Conservation (phyloP, 495 filamentous ascomycete genomes). For the Penicillium diatomitis region DNA sequence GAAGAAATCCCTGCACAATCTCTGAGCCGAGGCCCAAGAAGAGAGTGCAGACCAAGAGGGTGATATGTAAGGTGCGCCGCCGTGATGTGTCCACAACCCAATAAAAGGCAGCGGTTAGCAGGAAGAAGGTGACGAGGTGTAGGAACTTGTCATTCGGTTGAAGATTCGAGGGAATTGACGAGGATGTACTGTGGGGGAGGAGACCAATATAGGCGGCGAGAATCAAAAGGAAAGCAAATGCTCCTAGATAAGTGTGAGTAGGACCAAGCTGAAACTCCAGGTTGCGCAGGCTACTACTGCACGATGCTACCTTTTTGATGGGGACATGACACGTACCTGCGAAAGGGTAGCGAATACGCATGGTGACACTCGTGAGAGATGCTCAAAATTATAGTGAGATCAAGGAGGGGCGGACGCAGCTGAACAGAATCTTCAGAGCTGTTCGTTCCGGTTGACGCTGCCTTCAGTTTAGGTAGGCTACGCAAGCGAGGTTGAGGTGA, state of each 20-base stretch:
- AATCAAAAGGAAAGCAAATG: conserved; percentile 69
- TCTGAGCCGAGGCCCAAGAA: conserved; percentile 76
- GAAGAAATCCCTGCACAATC: conserved; percentile 69
- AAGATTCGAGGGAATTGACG: conserved; percentile 56
- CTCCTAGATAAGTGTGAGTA: conserved; percentile 27
- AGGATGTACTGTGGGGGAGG: conserved; percentile 46
- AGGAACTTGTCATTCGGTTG: conserved; percentile 81
- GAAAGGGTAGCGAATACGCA: conserved; percentile 67
- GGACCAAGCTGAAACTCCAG: too few relatives aligned
- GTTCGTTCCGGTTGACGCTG: too few relatives aligned
- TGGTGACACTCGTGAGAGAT: conserved; percentile 19
- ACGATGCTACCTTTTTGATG: too few relatives aligned
- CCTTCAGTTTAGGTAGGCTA: background rate
- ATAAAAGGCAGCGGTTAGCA: conserved; percentile 83
- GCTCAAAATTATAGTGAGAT: too few relatives aligned
- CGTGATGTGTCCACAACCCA: conserved; percentile 91
- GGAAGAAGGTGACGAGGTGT: conserved; percentile 82
- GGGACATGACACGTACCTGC: conserved; percentile 45
- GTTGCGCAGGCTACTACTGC: too few relatives aligned
- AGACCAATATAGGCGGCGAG: conserved; percentile 73
- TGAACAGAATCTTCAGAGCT: too few relatives aligned
- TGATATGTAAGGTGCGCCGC: conserved; percentile 73
- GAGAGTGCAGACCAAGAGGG: conserved; percentile 68
- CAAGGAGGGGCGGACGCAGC: too few relatives aligned
- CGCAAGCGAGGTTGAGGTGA: background rate